Conservation (phyloP, 129 eudicot species). For the Flaveria brownii region DNA sequence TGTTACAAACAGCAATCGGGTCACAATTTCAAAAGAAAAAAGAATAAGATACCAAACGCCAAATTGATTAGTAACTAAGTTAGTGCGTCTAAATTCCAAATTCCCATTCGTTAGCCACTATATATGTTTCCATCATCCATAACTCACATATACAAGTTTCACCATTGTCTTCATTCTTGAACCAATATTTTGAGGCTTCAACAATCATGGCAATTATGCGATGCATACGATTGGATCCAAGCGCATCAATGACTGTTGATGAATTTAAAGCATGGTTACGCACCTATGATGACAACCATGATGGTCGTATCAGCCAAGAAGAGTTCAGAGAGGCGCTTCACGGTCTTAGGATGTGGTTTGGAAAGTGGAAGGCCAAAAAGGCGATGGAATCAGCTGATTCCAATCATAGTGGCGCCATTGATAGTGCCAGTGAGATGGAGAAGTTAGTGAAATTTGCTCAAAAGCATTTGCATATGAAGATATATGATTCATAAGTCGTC, state of each 20-base stretch:
- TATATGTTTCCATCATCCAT: slow-evolving; percentile 13
- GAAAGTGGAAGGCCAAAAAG: slow-evolving; percentile 55
- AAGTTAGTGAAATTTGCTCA: slow-evolving; percentile 52
- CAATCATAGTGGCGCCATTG: slow-evolving; percentile 45
- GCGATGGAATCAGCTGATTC: slow-evolving; percentile 48
- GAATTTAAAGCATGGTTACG: slow-evolving; percentile 65
- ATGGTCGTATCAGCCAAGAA: slow-evolving; percentile 55
- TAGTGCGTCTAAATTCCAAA: slow-evolving; percentile 16
- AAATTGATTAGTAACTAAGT: slow-evolving; percentile 17
- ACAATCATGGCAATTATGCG: slow-evolving; percentile 49
- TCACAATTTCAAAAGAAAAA: slow-evolving; percentile 22
- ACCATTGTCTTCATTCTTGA: neutral
- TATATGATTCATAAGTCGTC: slow-evolving; percentile 33
- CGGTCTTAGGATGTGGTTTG: slow-evolving; percentile 54
- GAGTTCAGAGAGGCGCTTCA: slow-evolving; percentile 54
- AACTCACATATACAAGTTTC: slow-evolving; percentile 25
- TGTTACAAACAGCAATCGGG: neutral
- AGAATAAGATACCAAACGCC: slow-evolving; percentile 24
- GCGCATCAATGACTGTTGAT: slow-evolving; percentile 48
- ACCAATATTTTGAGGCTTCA: neutral
- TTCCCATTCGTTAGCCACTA: slow-evolving; percentile 33
- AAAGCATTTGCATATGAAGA: slow-evolving; percentile 52
- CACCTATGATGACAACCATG: slow-evolving; percentile 48
- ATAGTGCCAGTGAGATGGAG: slow-evolving; percentile 44
- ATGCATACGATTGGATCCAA: slow-evolving; percentile 45